These are phyloP conservation scores for Tolypocladium amazonense DNA, from an alignment of 2,329 filamentous ascomycete species.

Conservation along the genomic window DNA sequence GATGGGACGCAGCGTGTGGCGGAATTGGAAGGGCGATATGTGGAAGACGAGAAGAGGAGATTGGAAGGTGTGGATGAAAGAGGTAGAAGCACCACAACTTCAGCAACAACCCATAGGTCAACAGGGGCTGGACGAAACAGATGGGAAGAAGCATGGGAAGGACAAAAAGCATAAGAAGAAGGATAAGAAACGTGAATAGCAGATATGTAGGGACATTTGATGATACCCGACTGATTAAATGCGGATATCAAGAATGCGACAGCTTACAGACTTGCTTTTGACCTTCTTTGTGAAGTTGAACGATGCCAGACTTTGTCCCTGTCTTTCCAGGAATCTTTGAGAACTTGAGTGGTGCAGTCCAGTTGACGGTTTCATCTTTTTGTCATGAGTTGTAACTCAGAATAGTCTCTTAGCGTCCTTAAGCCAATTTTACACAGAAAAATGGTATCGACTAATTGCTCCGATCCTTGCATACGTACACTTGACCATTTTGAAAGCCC, in stretches of 20 bases:
- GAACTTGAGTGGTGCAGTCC: background rate
- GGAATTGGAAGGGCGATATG: slow-evolving; percentile 45
- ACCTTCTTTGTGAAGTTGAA: background rate
- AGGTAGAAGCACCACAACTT: slow-evolving; percentile 19
- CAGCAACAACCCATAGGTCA: slow-evolving; percentile 2
- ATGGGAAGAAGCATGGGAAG: background rate
- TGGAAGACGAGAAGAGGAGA: slow-evolving; percentile 42
- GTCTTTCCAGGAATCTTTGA: background rate
- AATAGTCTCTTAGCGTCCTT: too few species aligned
- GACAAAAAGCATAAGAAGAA: slow-evolving; percentile 1
- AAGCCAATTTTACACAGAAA: background rate
- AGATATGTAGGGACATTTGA: background rate
- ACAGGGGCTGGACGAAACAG: background rate
- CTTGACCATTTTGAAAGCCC: background rate
- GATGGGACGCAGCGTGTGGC: slow-evolving; percentile 46
- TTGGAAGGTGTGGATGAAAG: slow-evolving; percentile 48
- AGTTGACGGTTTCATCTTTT: background rate
- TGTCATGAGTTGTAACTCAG: background rate
- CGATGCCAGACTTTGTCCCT: background rate
- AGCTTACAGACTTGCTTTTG: background rate
- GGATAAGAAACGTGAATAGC: background rate
- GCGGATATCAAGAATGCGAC: background rate
- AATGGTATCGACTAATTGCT: background rate
- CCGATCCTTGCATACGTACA: background rate
- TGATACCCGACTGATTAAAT: background rate